phyloP scores from a whole-genome alignment of 106 monocot species.

The Gastrodia elata region DNA sequence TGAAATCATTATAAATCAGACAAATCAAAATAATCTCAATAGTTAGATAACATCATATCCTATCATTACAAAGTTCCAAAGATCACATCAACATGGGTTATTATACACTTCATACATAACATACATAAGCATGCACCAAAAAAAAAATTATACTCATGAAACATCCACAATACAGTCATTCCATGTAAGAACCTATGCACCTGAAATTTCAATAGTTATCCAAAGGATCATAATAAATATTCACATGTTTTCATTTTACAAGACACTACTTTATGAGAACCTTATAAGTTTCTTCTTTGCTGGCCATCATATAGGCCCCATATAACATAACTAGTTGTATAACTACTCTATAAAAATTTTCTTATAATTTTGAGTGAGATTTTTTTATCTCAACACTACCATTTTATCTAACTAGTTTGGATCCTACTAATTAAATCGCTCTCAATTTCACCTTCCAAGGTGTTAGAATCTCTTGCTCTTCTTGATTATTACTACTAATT shows the following conservation, averaged over 20 bases:
- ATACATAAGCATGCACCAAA: background rate
- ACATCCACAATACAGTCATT: background rate
- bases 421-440: no score
- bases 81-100: background rate
- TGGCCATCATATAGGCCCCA: no score
- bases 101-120: background rate
- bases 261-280: background rate
- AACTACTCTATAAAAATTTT: no score
- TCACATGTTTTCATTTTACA: background rate
- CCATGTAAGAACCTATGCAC: background rate
- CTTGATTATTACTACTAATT: background rate
- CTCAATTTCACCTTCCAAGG: no score
- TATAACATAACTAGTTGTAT: no score
- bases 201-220: background rate
- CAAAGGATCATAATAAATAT: background rate
- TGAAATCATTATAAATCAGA: constrained; percentile 26
- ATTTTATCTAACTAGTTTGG: no score
- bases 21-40: background rate
- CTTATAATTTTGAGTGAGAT: no score
- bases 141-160: background rate
- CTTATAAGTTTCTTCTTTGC: no score
- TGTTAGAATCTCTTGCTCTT: no score
- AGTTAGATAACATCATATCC: background rate
- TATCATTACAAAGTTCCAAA: background rate
- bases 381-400: no score